Base-by-base conservation (phyloP, 352 stramenopile species). In the Plasmopara halstedii region DNA sequence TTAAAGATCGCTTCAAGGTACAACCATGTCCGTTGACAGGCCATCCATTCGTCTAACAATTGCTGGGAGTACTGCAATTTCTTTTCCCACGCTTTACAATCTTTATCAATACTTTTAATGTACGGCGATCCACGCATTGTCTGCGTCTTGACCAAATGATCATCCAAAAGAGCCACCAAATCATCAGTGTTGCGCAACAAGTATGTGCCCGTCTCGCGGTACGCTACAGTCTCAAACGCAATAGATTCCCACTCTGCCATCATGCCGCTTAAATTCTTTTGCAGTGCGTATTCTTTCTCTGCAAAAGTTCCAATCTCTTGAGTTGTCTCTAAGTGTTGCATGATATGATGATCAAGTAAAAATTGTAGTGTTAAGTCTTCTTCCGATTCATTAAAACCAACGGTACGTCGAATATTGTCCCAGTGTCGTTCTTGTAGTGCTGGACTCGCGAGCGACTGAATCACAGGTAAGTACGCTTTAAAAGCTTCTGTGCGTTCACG, bases 1-100 rank as follows among this genome's bases (percentile, higher is more conserved):
- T 78, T 92, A 54, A 98, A 98, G 39, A 98, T 98, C 4, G 93
- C 88, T 62, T 98, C 90, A 5, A 98, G 73, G 53, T 97, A 98
- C 22, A 98, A 69, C 93, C 94, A 98, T 40, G 89, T 97, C 21
- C 88, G 74, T 64, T 98, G 94, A 43, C 85, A 97, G 4, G 53
- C 76, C 63, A 97, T 95, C 88, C 88, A 97, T 54, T 97, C 89
- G 55, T 98, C 93, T 7, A 98, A 58, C n/a, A 98, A 58, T 27
- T 94, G 75, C 46, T 96, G 85, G 8, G 85, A 63, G 46, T 91
- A 87, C 53, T 94, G 86, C 4, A 96, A 67, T 43, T 88, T 93
- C 41, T 91, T 88, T 42, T 95, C 83, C 84, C 84, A 96, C 0
- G 83, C 73, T 17, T 92, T 88, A 45, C 79, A 89, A 54, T 93